Evolutionary conservation across 1,284 basidiomycete species (phyloP), one percentile per base, ranked within the genome.

Genomic region (Trametes versicolor): DNA sequence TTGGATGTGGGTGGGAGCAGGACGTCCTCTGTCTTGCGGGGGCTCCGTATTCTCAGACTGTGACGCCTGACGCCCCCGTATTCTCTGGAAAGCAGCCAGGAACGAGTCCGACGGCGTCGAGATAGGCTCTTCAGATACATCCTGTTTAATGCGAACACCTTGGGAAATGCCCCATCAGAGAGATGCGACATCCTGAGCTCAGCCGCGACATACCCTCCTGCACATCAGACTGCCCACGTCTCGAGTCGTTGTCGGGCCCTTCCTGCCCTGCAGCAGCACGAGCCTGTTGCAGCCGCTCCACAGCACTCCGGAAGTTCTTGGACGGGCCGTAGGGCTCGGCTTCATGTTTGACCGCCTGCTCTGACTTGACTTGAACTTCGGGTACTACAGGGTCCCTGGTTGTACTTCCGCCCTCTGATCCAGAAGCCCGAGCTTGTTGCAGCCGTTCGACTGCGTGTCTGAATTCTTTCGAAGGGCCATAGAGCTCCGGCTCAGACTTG

Each of bases 391-490:
- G 29, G 10, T 51, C 17, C 3, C 9, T 29, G 5, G 50, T 13
- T 2, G 17, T 25, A 9, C 21, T 13, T 2, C 6, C 21, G 17
- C 21, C 51, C 2, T 15, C 34, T 25, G 19, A 25, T 5, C n/a
- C n/a, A 21, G 13, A 25, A 27, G 48, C 25, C 4, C 47, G 60
- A 37, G 53, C 47, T 4, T 45, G 58, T 15, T 66, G 64, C 17
- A 58, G 32, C 4, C 61, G 43, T 34, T 66, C 62, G 4, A 69
- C 47, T 0, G 62, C 39, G 13, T 32, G n/a, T n/a, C 67, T 55
- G 57, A 66, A 69, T 12, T 50, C 25, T 43, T 66, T 61, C 10
- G 64, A 64, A 25, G 67, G 67, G 1, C 50, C 63, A 21, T 65
- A 61, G 2, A 17, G 37, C 12, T 55, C 62, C 2, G 61, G 47